These are phyloP conservation scores for Gentiana straminea DNA, from an alignment of 257 asterid species.

Conservation along the genomic window DNA sequence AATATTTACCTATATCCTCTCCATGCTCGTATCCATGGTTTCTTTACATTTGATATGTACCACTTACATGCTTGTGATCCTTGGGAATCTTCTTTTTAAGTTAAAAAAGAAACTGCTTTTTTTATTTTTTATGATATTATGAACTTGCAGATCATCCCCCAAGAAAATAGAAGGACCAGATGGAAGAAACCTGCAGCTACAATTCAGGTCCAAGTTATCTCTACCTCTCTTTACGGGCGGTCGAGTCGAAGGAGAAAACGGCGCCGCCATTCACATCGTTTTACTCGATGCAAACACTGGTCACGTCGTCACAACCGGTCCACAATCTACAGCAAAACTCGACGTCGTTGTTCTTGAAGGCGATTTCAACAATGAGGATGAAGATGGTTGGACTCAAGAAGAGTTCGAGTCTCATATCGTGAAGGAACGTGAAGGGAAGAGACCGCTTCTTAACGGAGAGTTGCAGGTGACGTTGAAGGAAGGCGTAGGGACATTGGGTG, in stretches of 20 bases:
- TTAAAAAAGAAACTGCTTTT: no score
- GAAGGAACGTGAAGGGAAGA: constrained; percentile 86
- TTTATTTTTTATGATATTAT: no score
- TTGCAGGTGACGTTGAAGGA: constrained; percentile 72
- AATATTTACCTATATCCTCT: no score
- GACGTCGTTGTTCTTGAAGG: constrained; percentile 86
- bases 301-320: constrained; percentile 62
- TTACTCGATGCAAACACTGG: constrained; percentile 62
- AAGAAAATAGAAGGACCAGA: constrained; percentile 77
- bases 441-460: constrained; percentile 88
- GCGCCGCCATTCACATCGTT: constrained; percentile 64
- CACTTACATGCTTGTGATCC: no score
- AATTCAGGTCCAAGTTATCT: constrained; percentile 73
- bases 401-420: constrained; percentile 79
- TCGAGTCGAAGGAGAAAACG: constrained; percentile 87
- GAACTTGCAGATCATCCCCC: constrained; percentile 67
- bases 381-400: constrained; percentile 74
- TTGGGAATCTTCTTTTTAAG: no score
- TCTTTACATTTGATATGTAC: no score
- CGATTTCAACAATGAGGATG: constrained; percentile 80
- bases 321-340: constrained; percentile 63
- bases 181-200: constrained; percentile 78
- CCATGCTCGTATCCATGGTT: no score
- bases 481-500: constrained; percentile 85
- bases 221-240: constrained; percentile 89